Evolutionary conservation across 139 green algal species (phyloP).

Genomic region (Choricystis sp.): DNA sequence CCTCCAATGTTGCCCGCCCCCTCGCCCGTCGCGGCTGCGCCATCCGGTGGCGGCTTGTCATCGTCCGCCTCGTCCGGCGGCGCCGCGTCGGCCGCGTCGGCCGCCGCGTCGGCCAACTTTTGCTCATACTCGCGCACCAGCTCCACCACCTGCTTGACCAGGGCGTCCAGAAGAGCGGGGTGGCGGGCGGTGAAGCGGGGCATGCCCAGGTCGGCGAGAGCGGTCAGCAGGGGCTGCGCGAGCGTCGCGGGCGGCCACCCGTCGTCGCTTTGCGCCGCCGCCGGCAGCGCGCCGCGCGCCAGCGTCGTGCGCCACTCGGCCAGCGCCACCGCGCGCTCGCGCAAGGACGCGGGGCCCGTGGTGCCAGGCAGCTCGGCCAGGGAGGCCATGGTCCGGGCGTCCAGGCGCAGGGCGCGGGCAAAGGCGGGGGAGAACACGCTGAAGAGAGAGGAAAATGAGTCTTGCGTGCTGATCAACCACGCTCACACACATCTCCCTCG

Average conservation of each 20-base stretch:
- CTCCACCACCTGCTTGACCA: background rate
- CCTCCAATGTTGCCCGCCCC: background rate
- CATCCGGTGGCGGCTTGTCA: background rate
- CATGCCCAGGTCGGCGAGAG: conserved; percentile 20
- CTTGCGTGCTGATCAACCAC: too few relatives aligned
- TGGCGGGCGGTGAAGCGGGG: background rate
- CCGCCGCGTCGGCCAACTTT: background rate
- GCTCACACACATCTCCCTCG: too few relatives aligned
- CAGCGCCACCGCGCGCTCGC: background rate
- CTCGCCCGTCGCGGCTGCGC: too few relatives aligned
- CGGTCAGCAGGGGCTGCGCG: conserved; percentile 13
- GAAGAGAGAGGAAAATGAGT: background rate
- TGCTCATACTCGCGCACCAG: background rate
- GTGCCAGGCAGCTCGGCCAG: background rate
- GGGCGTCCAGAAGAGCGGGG: background rate
- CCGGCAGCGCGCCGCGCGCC: conserved; percentile 1
- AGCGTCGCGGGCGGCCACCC: background rate
- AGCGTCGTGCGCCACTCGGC: background rate
- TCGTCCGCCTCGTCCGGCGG: background rate
- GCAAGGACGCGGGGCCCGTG: background rate
- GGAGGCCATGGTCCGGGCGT: background rate
- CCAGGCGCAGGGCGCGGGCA: background rate
- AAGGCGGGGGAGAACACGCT: background rate
- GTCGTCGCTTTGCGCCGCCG: too few relatives aligned
- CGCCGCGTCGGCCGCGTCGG: background rate